Base-by-base conservation (phyloP, 257 asterid genomes). In the Ajuga chamaepitys region DNA sequence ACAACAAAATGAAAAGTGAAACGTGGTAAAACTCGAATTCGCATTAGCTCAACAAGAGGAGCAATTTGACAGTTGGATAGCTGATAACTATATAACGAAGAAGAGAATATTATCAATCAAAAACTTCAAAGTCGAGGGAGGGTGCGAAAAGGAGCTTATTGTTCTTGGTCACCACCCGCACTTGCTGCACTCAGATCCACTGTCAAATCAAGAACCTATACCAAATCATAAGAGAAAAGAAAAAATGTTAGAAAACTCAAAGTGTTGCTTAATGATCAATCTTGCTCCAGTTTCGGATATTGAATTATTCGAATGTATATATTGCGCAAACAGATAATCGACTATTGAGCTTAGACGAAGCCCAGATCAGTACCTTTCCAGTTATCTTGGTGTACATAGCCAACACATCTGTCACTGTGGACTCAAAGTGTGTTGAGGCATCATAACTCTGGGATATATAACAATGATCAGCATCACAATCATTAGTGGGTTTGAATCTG, bases 141-240 rank as follows among this genome's bases (percentile, higher is more conserved):
- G 54, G 59, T 9, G 26, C 17, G 24, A 32, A 11, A 10, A 9
- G 24, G 50, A 76, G 73, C 77, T 83, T 73, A 85, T 79, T 82
- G 83, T 68, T 83, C n/a, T n/a, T n/a, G n/a, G n/a, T n/a, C n/a
- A n/a, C n/a, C 88, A 65, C 82, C 78, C 32, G 95, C 95, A 69
- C 96, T 86, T 47, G 98, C 98, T 76, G 97, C 91, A 78, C 89
- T 89, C 71, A 93, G 75, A 73, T 93, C 97, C 80, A 93, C 98
- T 0, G 98, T 84, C 64, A 93, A 75, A 75, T 93, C 94, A n/a
- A 93, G 82, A 42, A 76, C 89, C 98, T 92, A 61, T 12, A 69
- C 26, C 57, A 42, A 8, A 48, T 16, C 52, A 50, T 13, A 13
- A 5, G 34, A 28, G 34, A 28, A 28, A 5, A 28, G 34, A 5